Evolutionary conservation across 306 rosid genomes (phyloP), one percentile per base, ranked within the genome.

Genomic region (Cucumis hystrix): DNA sequence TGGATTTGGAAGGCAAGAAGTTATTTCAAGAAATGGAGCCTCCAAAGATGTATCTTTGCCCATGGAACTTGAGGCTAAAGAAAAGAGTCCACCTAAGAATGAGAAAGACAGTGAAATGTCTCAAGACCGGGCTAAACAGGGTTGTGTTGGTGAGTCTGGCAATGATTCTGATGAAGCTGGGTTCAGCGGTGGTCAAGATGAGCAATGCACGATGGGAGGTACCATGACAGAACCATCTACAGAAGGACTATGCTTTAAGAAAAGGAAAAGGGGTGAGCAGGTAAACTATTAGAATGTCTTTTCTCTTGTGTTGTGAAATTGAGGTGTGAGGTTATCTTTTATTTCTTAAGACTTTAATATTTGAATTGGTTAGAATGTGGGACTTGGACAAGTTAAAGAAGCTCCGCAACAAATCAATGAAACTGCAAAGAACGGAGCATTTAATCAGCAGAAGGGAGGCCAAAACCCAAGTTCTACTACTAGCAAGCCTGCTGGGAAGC

Each of bases 241-340:
- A 5, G 87, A 83, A 81, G 90, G 84, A 76, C 77, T 83, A 20
- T 79, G 86, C 83, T 84, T 84, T 28, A 92, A 86, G 92, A 96
- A 96, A 85, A 91, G 99, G 92, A 92, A 89, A 85, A 89, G 97
- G 85, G 85, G 41, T 75, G 89, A 79, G n/a, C 93, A 69, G 92
- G 99, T 96, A 87, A 76, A 79, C 40, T 47, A 68, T 70, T 60
- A 37, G 77, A 79, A 28, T 51, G 77, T 16, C 63, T 54, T 54
- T 18, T 73, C 30, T 33, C 10, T 73, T 8, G 14, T 33, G 25
- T 52, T 51, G 45, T 51, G 45, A 28, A 25, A 15, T 28, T 45
- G 8, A 47, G 75, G 75, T 28, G 20, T 45, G 25, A 59, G 37
- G 40, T 76, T 37, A 17, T 4, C 58, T 70, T 70, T 57, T 18